A percentile compares a stretch with the other conserved stretches of the same genome.
Conservation (phyloP, 257 asterid species). For the Hygrophila difformis region DNA sequence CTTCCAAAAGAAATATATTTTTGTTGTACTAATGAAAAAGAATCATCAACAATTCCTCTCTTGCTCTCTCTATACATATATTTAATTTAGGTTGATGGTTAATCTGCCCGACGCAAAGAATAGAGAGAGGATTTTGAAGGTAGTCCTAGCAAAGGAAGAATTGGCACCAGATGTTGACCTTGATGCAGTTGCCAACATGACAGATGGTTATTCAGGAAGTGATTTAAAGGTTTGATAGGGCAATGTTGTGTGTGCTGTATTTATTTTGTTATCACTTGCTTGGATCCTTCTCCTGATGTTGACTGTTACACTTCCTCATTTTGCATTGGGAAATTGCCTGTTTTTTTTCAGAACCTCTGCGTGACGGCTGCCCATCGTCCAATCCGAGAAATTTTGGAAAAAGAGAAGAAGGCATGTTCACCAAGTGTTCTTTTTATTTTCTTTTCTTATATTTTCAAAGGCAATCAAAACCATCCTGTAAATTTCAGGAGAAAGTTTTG, state of each 20-base stretch:
- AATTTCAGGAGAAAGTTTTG: constrained; percentile 57
- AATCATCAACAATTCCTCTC: too few relatives aligned
- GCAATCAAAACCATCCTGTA: too few relatives aligned
- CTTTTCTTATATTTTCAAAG: too few relatives aligned
- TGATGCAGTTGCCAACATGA: constrained; percentile 69
- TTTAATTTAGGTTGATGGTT: constrained; percentile 65
- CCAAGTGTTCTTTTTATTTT: too few relatives aligned
- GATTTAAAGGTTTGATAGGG: constrained; percentile 62
- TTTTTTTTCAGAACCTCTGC: constrained; percentile 59
- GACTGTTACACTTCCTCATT: background rate
- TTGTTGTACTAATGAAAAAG: too few relatives aligned
- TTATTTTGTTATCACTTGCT: too few relatives aligned
- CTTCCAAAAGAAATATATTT: too few relatives aligned
- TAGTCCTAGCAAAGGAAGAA: constrained; percentile 80
- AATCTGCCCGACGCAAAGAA: constrained; percentile 87
- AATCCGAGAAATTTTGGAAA: constrained; percentile 73
- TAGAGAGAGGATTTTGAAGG: constrained; percentile 75
- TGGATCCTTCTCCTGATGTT: too few relatives aligned
- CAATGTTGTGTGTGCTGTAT: too few relatives aligned
- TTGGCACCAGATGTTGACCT: constrained; percentile 66
- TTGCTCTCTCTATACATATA: too few relatives aligned
- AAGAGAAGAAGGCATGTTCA: constrained; percentile 68
- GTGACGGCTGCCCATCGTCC: constrained; percentile 93
- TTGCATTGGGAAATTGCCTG: background rate
- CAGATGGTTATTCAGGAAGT: constrained; percentile 95